Conservation (phyloP, 495 filamentous ascomycete genomes). For the Penicillium flavigenum region DNA sequence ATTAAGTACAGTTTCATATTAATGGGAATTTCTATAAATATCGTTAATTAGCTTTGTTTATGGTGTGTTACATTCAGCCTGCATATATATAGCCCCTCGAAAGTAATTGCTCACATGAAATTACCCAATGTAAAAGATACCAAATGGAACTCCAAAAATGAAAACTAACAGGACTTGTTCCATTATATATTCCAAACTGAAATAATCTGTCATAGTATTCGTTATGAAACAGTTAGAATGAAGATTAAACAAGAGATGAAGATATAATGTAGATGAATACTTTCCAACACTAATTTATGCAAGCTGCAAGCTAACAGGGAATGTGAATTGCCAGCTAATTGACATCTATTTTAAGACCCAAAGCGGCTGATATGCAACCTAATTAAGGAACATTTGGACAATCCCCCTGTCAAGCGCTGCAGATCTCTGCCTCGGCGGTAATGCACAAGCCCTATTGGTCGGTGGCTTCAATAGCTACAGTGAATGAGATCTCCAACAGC, state of each 20-base stretch:
- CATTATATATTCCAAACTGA: neutral
- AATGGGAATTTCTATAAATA: conserved; percentile 5
- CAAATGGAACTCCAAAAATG: neutral
- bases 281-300: neutral
- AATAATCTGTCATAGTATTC: neutral
- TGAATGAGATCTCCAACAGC: conserved; percentile 8
- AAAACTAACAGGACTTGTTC: neutral
- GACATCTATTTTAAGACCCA: conserved; percentile 27
- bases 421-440: conserved; percentile 25
- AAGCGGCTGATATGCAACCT: conserved; percentile 12
- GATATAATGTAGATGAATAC: neutral
- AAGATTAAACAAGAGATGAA: neutral
- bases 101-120: neutral
- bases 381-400: conserved; percentile 23
- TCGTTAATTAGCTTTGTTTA: neutral
- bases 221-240: neutral
- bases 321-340: conserved; percentile 22
- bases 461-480: conserved; percentile 4
- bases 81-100: neutral
- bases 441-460: conserved; percentile 19
- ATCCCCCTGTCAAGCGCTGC: conserved; percentile 13
- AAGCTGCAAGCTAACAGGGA: neutral
- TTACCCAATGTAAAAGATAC: neutral
- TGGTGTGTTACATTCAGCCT: neutral
- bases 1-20: neutral